Evolutionary conservation across 2,329 filamentous ascomycete species (phyloP).

Genomic region (Balansia obtecta): DNA sequence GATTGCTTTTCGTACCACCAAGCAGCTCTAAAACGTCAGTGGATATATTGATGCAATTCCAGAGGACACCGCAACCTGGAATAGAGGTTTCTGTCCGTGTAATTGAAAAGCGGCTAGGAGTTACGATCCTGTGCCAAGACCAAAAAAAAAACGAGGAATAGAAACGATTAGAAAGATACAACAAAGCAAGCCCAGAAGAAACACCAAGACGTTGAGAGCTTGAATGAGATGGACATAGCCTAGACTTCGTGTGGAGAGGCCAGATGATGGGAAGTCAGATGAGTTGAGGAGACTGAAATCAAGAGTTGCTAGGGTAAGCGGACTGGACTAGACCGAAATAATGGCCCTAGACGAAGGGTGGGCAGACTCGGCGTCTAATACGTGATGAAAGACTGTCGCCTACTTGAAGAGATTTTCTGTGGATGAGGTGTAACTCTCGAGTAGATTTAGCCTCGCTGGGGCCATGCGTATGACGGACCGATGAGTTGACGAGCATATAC

Average conservation of each 20-base stretch:
- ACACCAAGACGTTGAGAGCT: background rate
- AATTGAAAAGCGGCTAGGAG: background rate
- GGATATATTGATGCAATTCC: background rate
- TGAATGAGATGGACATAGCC: background rate
- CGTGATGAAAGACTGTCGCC: constrained; percentile 6
- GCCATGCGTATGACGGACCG: constrained; percentile 2
- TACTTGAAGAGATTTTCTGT: constrained; percentile 3
- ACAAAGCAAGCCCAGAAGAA: background rate
- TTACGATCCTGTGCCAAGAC: too few species aligned
- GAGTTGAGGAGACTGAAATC: background rate
- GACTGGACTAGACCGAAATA: constrained; percentile 1
- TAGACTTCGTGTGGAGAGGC: background rate
- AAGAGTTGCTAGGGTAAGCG: background rate
- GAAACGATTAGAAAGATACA: background rate
- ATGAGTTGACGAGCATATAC: background rate
- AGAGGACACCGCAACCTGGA: background rate
- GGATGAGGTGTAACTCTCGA: constrained; percentile 1
- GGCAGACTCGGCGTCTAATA: constrained; percentile 7
- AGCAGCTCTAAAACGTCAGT: background rate
- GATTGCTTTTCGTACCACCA: background rate
- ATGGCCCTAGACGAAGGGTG: background rate
- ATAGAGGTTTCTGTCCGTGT: background rate
- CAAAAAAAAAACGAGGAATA: background rate
- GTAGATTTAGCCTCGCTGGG: background rate
- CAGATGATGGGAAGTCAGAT: background rate